phyloP scores from a whole-genome alignment of 345 rosid genomes.

The Bruguiera sexangula region DNA sequence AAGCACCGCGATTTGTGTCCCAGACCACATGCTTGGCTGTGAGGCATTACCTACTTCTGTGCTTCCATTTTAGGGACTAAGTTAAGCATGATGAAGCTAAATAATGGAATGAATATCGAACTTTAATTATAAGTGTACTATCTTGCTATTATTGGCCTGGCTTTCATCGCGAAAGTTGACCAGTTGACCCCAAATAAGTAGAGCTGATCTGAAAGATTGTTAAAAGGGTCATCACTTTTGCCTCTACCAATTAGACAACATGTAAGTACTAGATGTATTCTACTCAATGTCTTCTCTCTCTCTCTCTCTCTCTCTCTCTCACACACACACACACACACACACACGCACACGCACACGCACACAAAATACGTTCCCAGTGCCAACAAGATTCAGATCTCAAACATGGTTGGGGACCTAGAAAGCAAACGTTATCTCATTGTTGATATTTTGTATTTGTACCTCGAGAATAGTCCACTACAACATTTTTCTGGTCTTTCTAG shows the following conservation, averaged over 20 bases:
- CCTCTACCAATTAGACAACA: conserved; percentile 7
- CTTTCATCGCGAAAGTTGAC: conserved; percentile 11
- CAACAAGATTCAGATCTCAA: neutral
- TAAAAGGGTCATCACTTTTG: neutral
- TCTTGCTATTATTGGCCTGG: conserved; percentile 1
- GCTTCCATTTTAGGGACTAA: conserved; percentile 4
- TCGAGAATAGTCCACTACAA: neutral
- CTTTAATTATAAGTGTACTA: too few species aligned
- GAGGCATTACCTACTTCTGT: neutral
- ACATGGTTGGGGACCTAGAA: conserved; percentile 31
- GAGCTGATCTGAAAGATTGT: conserved; percentile 24
- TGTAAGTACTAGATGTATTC: neutral
- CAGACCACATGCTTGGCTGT: conserved; percentile 4
- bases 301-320: neutral
- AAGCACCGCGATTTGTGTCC: conserved; percentile 1
- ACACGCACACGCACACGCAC: neutral
- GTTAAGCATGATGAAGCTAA: too few species aligned
- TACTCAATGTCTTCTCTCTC: neutral
- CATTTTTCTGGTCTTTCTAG: too few species aligned
- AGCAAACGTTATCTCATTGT: conserved; percentile 18
- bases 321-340: neutral
- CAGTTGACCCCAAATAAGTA: conserved; percentile 5
- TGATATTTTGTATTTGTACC: conserved; percentile 1
- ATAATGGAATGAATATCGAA: too few species aligned
- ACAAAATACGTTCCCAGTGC: neutral